Base-by-base conservation (phyloP, 371 early-diverging fungal genomes). In the Circinella minor region DNA sequence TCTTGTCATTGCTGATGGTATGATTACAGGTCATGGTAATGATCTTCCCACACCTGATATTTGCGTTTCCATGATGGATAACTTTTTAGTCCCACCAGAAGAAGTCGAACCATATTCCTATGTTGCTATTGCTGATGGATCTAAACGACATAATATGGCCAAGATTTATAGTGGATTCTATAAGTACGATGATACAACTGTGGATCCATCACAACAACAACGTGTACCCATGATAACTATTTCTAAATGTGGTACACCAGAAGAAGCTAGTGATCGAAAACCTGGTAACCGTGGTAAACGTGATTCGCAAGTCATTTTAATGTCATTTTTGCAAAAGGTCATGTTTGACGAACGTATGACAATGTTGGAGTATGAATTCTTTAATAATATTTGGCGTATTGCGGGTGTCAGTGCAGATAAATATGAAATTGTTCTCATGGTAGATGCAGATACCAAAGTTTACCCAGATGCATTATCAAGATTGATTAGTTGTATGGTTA, bases 251-350 rank as follows among this genome's bases (percentile, higher is more conserved):
- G 99, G 99, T 46, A 90, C 94, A 0, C 89, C 89, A 7, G 87
- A 87, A 37, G 96, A 97, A 71, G 80, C 75, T 11, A 73, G 74
- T 18, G 77, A 70, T n/a, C 75, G 89, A n/a, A 94, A 94, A 71
- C 92, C 96, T 6, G 96, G 97, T 15, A 98, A 99, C 77, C 89
- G 99, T 69, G 99, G 99, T 69, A 99, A 99, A 81, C 92, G 99
- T 67, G 99, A 99, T 76, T 96, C 96, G 47, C 99, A 99, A 83
- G 92, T 99, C 65, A 90, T 99, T 66, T 78, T 99, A 48, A 99
- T 99, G 98, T 89, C 92, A 59, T 99, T 99, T 86, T 89, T 99
- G 78, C 91, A 94, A 75, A 93, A 94, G 69, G 93, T 98, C 64
- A 91, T 96, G 81, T 98, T 96, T 86, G 91, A 96, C 67, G 97